Conservation (phyloP, 768 basidiomycete species). For the Boletus bicolor region DNA sequence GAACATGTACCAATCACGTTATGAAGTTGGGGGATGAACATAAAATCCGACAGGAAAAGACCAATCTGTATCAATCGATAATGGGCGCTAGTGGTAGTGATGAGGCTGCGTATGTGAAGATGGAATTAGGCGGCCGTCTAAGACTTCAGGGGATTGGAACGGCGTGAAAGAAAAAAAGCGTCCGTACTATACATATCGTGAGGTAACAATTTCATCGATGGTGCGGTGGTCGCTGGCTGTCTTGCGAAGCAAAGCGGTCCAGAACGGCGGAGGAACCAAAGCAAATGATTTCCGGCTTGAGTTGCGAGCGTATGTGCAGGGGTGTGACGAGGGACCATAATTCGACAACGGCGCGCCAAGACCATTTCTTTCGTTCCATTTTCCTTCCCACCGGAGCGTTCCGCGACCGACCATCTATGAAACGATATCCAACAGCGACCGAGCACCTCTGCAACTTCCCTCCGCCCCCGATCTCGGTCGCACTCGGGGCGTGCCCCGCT, state of each 20-base stretch:
- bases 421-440: constrained; percentile 35
- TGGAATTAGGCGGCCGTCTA: constrained; percentile 32
- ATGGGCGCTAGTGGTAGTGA: constrained; percentile 33
- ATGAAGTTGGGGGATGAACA: constrained; percentile 20
- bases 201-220: constrained; percentile 38
- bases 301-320: constrained; percentile 11
- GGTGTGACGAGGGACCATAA: neutral
- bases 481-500: constrained; percentile 42
- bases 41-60: constrained; percentile 24
- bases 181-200: constrained; percentile 57
- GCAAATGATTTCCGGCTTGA: constrained; percentile 16
- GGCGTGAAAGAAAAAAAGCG: constrained; percentile 69
- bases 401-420: constrained; percentile 35
- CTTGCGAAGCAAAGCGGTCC: constrained; percentile 19
- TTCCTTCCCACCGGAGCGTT: constrained; percentile 17
- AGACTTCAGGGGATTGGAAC: constrained; percentile 11
- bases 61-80: constrained; percentile 29
- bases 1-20: constrained; percentile 24
- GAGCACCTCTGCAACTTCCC: constrained; percentile 34
- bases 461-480: constrained; percentile 42
- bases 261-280: constrained; percentile 17
- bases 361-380: constrained; percentile 20
- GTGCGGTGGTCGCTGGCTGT: constrained; percentile 18
- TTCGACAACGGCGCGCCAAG: constrained; percentile 25
- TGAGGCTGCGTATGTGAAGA: constrained; percentile 24